These are phyloP conservation scores for Coemansia sp. DNA, from an alignment of 192 early-diverging fungal genomes.

Conservation along the genomic window DNA sequence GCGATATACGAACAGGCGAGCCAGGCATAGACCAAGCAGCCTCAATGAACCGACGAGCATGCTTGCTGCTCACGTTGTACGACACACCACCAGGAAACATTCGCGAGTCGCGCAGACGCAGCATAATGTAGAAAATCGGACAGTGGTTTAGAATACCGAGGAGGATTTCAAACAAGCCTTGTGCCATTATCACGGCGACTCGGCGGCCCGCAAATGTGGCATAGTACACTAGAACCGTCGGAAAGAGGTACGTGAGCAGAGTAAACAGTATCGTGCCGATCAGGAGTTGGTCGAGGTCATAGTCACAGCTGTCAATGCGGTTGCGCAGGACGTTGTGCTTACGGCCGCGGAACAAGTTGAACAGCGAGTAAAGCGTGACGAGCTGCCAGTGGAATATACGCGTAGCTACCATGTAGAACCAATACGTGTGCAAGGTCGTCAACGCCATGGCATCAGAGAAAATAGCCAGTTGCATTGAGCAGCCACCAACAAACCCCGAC, in stretches of 20 bases:
- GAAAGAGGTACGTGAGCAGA: conserved; percentile 91
- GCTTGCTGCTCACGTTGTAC: conserved; percentile 31
- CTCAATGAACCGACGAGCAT: conserved; percentile 44
- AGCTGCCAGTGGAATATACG: conserved; percentile 95
- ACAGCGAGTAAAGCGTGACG: conserved; percentile 79
- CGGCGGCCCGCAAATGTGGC: conserved; percentile 85
- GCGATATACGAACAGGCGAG: conserved; percentile 40
- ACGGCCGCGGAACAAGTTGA: conserved; percentile 89
- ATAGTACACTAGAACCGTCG: conserved; percentile 94
- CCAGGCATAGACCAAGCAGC: conserved; percentile 48
- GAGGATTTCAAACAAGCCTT: conserved; percentile 81
- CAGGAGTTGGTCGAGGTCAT: conserved; percentile 92
- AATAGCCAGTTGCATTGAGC: conserved; percentile 82
- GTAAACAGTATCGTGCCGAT: conserved; percentile 95
- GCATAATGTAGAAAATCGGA: conserved; percentile 91
- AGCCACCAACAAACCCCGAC: conserved; percentile 77
- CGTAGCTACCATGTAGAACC: conserved; percentile 94
- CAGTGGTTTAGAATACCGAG: conserved; percentile 95
- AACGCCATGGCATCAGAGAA: conserved; percentile 83
- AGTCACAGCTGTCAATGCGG: conserved; percentile 92
- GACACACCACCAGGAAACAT: conserved; percentile 79
- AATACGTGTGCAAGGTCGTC: conserved; percentile 88
- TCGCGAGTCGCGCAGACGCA: conserved; percentile 84
- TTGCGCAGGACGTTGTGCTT: conserved; percentile 80
- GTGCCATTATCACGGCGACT: conserved; percentile 76